Base-by-base conservation (phyloP, 495 filamentous ascomycete genomes). In the Astrocystis sublimbata region DNA sequence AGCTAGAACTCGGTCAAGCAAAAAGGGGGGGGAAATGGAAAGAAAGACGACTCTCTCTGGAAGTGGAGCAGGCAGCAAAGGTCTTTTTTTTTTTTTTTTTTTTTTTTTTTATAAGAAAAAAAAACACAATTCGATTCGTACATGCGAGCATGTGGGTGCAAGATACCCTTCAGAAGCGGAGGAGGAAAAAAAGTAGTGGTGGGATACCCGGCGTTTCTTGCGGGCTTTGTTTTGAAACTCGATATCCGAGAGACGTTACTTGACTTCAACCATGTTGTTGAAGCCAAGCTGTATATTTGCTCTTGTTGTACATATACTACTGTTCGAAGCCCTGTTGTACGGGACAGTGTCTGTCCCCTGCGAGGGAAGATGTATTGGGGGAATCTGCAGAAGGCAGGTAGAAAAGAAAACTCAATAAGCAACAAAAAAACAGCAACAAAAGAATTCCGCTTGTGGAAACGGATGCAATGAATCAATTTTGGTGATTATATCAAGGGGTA, bases 401-500 rank as follows among this genome's bases (percentile, higher is more conserved):
- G 36, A 41, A 24, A 52, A n/a, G n/a, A n/a, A n/a, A n/a, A n/a
- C n/a, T n/a, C n/a, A n/a, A n/a, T n/a, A n/a, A n/a, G n/a, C n/a
- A 60, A 23, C 36, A 15, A 7, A 28, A 55, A 43, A 41, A 24
- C 15, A 8, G 40, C 10, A 60, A 40, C 19, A 40, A n/a, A n/a
- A 50, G 9, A 6, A 6, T 30, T 17, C 36, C 53, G 23, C 26
- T 45, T n/a, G 15, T 6, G 23, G 10, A 13, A 60, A 31, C 13
- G 41, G 24, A 47, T 56, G 19, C 9, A 47, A 60, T n/a, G n/a
- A n/a, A 47, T 42, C 50, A n/a, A 36, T 8, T 47, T 15, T 52
- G 4, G 56, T 35, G 60, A 40, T 31, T 49, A 43, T 65, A 47
- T 51, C n/a, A n/a, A 46, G 62, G 65, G 68, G 68, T 68, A 70